phyloP scores from a whole-genome alignment of 768 basidiomycete genomes.

The Suillus subluteus region DNA sequence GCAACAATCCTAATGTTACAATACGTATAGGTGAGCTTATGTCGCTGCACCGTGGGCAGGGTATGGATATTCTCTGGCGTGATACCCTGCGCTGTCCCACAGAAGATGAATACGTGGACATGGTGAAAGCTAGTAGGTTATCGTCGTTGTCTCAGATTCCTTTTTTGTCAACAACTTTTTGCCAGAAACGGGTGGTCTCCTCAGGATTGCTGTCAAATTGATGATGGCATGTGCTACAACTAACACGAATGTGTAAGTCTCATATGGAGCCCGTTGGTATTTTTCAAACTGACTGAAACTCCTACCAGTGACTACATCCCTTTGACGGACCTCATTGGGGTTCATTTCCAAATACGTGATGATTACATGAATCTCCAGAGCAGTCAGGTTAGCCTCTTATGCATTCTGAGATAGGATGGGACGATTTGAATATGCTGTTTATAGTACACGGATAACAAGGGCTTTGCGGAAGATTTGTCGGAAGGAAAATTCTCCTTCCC shows the following conservation, averaged over 20 bases:
- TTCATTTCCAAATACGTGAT: slow-evolving; percentile 63
- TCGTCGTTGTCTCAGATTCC: background rate
- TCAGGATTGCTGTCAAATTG: slow-evolving; percentile 88
- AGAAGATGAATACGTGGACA: slow-evolving; percentile 91
- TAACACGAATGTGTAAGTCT: slow-evolving; percentile 58
- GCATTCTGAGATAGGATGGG: too few species aligned
- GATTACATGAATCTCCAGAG: slow-evolving; percentile 49
- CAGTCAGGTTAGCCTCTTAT: slow-evolving; percentile 16
- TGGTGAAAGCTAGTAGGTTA: slow-evolving; percentile 91
- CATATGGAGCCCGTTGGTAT: background rate
- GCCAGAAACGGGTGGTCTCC: slow-evolving; percentile 91
- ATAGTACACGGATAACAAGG: slow-evolving; percentile 84
- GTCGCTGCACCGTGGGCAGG: slow-evolving; percentile 91
- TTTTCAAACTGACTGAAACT: background rate
- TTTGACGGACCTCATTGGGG: slow-evolving; percentile 57
- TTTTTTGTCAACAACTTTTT: slow-evolving; percentile 3
- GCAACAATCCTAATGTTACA: background rate
- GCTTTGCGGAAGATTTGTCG: slow-evolving; percentile 91
- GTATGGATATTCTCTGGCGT: slow-evolving; percentile 91
- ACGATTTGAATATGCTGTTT: background rate
- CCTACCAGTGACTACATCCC: slow-evolving; percentile 53
- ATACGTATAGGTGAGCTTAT: slow-evolving; percentile 61
- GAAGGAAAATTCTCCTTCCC: slow-evolving; percentile 99
- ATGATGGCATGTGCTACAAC: slow-evolving; percentile 88
- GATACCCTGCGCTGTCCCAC: slow-evolving; percentile 89